phyloP scores from a whole-genome alignment of 139 green algal species.

The Chlorella sorokiniana region DNA sequence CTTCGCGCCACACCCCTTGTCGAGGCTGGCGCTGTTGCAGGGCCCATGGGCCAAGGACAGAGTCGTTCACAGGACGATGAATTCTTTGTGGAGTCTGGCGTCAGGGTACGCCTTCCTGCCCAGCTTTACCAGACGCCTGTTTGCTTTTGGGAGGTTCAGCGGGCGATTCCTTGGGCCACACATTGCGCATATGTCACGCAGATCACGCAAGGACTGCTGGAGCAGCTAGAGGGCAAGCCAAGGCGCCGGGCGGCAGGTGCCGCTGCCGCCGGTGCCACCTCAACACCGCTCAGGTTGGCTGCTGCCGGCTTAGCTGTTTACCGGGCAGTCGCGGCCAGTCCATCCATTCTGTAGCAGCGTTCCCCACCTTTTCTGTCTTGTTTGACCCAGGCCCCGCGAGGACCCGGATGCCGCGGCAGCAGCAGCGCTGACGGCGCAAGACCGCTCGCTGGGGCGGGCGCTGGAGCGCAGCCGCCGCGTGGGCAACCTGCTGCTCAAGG shows the following conservation, averaged over 20 bases:
- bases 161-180: not conserved
- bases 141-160: too few relatives aligned
- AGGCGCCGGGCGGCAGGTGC: not conserved
- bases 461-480: slow-evolving; percentile 46
- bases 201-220: slow-evolving; percentile 27
- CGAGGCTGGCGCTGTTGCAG: too few relatives aligned
- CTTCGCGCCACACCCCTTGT: too few relatives aligned
- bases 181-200: not conserved
- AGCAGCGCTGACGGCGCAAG: not conserved
- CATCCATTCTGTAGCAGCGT: too few relatives aligned
- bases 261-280: not conserved
- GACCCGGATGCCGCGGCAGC: not conserved
- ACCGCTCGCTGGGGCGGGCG: slow-evolving; percentile 23
- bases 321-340: too few relatives aligned
- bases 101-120: slow-evolving; percentile 7
- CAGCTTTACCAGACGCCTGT: not conserved
- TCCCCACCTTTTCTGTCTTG: too few relatives aligned
- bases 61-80: not conserved
- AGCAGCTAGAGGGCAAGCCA: slow-evolving; percentile 32
- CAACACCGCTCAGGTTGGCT: not conserved
- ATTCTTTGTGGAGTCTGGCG: not conserved
- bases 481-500: slow-evolving; percentile 56
- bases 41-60: not conserved
- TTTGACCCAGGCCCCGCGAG: not conserved
- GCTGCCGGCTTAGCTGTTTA: too few relatives aligned